Conservation (phyloP, 257 asterid genomes). For the Hygrophila difformis region DNA sequence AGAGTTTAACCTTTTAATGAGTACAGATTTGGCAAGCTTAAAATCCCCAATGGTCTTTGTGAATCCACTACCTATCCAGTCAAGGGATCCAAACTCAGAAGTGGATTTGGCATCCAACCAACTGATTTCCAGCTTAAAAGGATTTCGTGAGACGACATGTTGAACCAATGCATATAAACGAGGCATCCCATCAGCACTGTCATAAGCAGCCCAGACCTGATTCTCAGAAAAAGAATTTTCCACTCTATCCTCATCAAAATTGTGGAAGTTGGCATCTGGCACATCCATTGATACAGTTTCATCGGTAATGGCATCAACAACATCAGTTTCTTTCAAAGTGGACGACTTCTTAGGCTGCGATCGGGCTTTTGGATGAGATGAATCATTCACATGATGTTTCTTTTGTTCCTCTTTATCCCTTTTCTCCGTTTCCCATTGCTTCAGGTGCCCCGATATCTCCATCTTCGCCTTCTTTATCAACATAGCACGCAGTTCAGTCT, state of each 20-base stretch:
- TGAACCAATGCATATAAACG: background rate
- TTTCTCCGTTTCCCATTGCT: constrained; percentile 24
- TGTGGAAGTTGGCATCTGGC: constrained; percentile 19
- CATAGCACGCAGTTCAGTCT: constrained; percentile 20
- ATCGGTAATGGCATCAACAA: constrained; percentile 16
- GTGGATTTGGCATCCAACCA: too few species aligned
- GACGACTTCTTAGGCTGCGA: constrained; percentile 18
- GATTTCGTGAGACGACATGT: too few species aligned
- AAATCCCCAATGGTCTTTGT: constrained; percentile 46
- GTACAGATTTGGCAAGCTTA: constrained; percentile 38
- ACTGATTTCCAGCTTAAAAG: too few species aligned
- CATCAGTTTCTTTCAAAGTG: constrained; percentile 16
- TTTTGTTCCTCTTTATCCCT: constrained; percentile 8
- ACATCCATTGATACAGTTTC: constrained; percentile 35
- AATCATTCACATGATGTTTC: constrained; percentile 8
- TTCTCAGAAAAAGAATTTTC: too few species aligned
- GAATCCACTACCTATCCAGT: too few species aligned
- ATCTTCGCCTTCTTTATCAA: constrained; percentile 35
- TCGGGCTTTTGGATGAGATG: constrained; percentile 7
- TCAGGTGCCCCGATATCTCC: constrained; percentile 31
- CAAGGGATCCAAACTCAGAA: too few species aligned
- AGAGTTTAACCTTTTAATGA: constrained; percentile 24
- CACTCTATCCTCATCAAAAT: too few species aligned
- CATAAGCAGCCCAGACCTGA: too few species aligned
- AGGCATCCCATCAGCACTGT: too few species aligned